These are phyloP conservation scores for Waitea zeae DNA, from an alignment of 1,284 basidiomycete genomes.

Conservation along the genomic window DNA sequence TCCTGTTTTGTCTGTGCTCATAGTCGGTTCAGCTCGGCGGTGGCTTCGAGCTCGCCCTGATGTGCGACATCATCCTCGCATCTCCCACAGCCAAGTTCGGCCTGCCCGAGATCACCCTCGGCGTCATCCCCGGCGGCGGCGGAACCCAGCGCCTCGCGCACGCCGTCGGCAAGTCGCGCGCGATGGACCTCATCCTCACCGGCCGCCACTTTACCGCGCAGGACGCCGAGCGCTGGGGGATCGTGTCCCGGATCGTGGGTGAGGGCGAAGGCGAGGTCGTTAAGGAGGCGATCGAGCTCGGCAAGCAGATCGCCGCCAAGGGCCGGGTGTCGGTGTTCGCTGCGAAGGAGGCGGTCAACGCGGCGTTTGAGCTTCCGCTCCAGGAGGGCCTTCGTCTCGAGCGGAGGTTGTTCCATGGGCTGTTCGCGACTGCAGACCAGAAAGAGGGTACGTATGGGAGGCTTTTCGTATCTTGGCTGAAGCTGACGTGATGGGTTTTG, in stretches of 20 bases:
- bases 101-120: constrained; percentile 95
- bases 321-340: constrained; percentile 78
- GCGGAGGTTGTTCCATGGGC: constrained; percentile 78
- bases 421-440: constrained; percentile 94
- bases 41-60: constrained; percentile 91
- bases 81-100: constrained; percentile 87
- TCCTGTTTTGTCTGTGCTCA: constrained; percentile 1
- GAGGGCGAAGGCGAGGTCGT: constrained; percentile 70
- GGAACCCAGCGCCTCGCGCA: constrained; percentile 75
- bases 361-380: constrained; percentile 77
- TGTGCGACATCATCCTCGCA: constrained; percentile 96
- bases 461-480: constrained; percentile 1
- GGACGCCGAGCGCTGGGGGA: constrained; percentile 76
- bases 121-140: constrained; percentile 87
- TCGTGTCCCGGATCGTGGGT: constrained; percentile 76
- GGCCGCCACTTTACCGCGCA: constrained; percentile 68
- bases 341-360: constrained; percentile 92
- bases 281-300: constrained; percentile 78
- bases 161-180: constrained; percentile 82
- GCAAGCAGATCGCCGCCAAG: constrained; percentile 69
- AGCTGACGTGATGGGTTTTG: constrained; percentile 2
- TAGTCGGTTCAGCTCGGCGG: constrained; percentile 60
- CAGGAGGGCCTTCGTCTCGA: constrained; percentile 80
- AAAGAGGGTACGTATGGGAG: constrained; percentile 73
- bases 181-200: constrained; percentile 93